These are phyloP conservation scores for Annulohypoxylon moriforme DNA, from an alignment of 495 filamentous ascomycete species.

Conservation along the genomic window DNA sequence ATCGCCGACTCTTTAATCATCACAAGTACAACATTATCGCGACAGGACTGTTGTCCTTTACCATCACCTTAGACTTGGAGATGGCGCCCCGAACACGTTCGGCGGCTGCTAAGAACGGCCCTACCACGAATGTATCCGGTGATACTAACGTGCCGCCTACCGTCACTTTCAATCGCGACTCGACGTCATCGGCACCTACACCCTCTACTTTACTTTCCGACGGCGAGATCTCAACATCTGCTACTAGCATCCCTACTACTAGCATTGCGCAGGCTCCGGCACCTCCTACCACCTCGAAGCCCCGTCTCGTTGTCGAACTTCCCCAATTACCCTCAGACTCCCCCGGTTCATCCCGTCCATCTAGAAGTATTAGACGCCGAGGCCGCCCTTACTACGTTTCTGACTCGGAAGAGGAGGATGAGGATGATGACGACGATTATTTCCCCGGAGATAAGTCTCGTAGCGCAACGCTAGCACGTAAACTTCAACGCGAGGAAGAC, in stretches of 20 bases:
- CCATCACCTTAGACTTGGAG: neutral
- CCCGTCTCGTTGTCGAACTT: constrained; percentile 33
- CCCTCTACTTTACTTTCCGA: constrained; percentile 58
- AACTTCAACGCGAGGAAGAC: constrained; percentile 53
- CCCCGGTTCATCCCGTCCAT: neutral
- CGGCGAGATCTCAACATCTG: constrained; percentile 77
- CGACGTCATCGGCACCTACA: constrained; percentile 55
- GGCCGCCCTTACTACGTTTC: constrained; percentile 9
- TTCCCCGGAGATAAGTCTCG: constrained; percentile 43
- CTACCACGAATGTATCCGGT: neutral
- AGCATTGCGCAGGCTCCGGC: constrained; percentile 67
- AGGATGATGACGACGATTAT: constrained; percentile 34
- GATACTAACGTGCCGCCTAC: no score
- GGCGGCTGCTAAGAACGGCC: neutral
- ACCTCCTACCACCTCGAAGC: constrained; percentile 34
- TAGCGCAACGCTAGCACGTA: constrained; percentile 52
- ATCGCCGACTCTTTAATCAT: neutral
- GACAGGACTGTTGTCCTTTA: neutral
- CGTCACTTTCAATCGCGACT: constrained; percentile 12
- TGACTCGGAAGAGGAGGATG: constrained; percentile 50
- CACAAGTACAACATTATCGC: neutral
- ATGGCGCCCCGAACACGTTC: constrained; percentile 45
- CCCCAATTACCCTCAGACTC: constrained; percentile 7
- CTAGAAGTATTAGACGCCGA: constrained; percentile 19
- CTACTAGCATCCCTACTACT: constrained; percentile 65